phyloP scores from a whole-genome alignment of 164 flowering plant genomes.

The Umbilicus rupestris region DNA sequence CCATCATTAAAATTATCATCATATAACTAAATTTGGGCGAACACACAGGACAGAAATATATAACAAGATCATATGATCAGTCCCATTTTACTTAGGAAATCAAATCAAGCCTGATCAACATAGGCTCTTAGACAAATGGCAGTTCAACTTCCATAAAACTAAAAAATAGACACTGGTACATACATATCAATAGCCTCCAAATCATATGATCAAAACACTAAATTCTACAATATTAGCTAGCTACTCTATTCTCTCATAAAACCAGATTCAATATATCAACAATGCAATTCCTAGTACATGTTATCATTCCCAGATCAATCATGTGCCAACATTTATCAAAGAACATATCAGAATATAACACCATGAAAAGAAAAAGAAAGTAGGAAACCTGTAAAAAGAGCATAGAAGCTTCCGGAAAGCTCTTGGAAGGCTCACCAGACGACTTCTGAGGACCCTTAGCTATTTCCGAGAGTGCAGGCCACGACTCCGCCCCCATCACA shows the following conservation, averaged over 20 bases:
- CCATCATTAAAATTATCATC: background rate
- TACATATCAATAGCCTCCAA: background rate
- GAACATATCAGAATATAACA: background rate
- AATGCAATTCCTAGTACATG: no score
- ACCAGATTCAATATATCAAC: no score
- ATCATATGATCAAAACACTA: background rate
- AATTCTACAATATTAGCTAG: slow-evolving; percentile 11
- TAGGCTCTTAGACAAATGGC: slow-evolving; percentile 12
- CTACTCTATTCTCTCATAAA: no score
- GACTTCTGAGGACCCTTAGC: slow-evolving; percentile 18
- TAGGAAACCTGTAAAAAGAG: slow-evolving; percentile 20
- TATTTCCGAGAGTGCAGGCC: slow-evolving; percentile 40
- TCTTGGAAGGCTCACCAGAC: slow-evolving; percentile 15
- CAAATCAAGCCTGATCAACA: background rate
- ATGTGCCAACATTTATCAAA: background rate
- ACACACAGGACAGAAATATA: slow-evolving; percentile 11
- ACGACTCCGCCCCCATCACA: slow-evolving; percentile 26
- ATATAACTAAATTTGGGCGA: background rate
- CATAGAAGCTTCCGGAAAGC: slow-evolving; percentile 17
- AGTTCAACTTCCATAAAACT: slow-evolving; percentile 16
- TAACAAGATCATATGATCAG: slow-evolving; percentile 16
- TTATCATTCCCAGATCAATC: background rate
- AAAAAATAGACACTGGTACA: slow-evolving; percentile 14
- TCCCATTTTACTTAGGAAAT: background rate
- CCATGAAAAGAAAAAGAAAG: background rate